phyloP scores from a whole-genome alignment of 345 rosid genomes.

The Pelargonium nanum region DNA sequence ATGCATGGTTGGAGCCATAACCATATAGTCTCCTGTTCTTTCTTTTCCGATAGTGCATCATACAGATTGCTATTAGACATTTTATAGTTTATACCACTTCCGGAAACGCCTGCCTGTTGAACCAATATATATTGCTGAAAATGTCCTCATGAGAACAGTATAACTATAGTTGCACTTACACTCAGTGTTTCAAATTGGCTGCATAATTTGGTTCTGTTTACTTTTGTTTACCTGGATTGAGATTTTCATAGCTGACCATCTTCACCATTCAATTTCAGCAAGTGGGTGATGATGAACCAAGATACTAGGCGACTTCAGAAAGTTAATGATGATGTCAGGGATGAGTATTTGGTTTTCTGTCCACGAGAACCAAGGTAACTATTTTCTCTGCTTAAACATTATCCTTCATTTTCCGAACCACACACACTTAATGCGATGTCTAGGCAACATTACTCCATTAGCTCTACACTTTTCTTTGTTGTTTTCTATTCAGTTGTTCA shows the following conservation, averaged over 20 bases:
- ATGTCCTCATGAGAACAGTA: not conserved
- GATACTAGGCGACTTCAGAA: constrained; percentile 87
- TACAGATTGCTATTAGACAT: no score
- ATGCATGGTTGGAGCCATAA: no score
- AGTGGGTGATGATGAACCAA: constrained; percentile 99
- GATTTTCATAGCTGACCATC: constrained; percentile 5
- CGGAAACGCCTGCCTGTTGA: no score
- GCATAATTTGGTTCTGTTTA: not conserved
- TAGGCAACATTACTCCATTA: not conserved
- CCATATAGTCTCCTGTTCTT: no score
- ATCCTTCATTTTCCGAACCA: no score
- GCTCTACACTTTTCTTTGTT: no score
- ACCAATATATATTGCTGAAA: not conserved
- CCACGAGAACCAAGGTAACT: constrained; percentile 60
- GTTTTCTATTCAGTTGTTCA: no score
- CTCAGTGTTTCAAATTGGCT: not conserved
- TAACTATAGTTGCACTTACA: not conserved
- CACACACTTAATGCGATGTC: no score
- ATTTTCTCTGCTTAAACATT: constrained; percentile 3
- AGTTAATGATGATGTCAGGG: constrained; percentile 76
- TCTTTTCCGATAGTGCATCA: no score
- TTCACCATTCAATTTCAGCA: constrained; percentile 36
- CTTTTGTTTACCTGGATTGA: not conserved
- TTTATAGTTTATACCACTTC: no score
- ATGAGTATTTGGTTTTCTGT: constrained; percentile 64